Evolutionary conservation across 2,329 filamentous ascomycete genomes (phyloP).

Genomic region (Xylaria sp.): DNA sequence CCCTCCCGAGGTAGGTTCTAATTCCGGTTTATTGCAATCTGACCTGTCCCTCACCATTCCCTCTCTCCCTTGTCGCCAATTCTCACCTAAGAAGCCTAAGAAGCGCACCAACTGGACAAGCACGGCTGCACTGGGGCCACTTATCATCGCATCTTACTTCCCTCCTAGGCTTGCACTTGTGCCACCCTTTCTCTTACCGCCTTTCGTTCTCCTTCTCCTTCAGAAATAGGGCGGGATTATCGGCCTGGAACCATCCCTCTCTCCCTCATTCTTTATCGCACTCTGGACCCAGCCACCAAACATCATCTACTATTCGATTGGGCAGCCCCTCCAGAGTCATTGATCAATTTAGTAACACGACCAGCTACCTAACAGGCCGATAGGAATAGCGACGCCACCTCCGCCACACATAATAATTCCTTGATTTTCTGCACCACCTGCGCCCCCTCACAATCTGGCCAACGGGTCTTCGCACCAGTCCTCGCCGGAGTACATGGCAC

Average conservation of each 20-base stretch:
- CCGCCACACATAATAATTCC: slow-evolving; percentile 3
- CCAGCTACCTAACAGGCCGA: slow-evolving; percentile 11
- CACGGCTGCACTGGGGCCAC: slow-evolving; percentile 26
- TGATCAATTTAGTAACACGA: slow-evolving; percentile 24
- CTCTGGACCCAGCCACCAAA: not conserved
- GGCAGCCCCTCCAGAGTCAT: slow-evolving; percentile 14
- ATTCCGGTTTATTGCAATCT: slow-evolving; percentile 25
- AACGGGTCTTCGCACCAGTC: slow-evolving; percentile 1
- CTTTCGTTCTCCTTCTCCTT: slow-evolving; percentile 13
- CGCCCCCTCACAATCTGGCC: not conserved
- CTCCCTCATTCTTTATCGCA: slow-evolving; percentile 10
- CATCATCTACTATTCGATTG: not conserved
- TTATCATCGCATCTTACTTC: slow-evolving; percentile 25
- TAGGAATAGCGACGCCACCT: slow-evolving; percentile 6
- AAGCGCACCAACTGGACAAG: slow-evolving; percentile 29
- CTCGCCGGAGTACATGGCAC: slow-evolving; percentile 13
- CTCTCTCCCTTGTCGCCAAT: slow-evolving; percentile 21
- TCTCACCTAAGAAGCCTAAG: slow-evolving; percentile 30
- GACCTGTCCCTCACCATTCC: slow-evolving; percentile 18
- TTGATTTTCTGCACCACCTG: slow-evolving; percentile 6
- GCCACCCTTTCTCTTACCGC: slow-evolving; percentile 26
- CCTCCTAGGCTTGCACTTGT: slow-evolving; percentile 13
- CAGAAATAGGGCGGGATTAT: slow-evolving; percentile 3
- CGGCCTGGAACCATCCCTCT: not conserved
- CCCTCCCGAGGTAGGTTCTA: no score